Evolutionary conservation across 2,329 filamentous ascomycete species (phyloP).

Genomic region (Aspergillus sp.): DNA sequence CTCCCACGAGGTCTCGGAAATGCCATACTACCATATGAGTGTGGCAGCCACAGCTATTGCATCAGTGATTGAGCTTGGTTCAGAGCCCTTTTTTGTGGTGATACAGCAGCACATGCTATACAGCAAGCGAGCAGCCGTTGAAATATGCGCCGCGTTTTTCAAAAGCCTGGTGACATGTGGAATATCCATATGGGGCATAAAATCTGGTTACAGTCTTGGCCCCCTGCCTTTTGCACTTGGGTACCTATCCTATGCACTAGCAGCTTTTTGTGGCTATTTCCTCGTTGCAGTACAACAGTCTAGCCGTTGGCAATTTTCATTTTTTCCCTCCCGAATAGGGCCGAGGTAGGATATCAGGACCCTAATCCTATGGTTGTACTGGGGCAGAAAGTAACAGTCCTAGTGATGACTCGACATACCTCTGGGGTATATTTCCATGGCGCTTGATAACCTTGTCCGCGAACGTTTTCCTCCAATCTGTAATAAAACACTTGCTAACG

Average conservation of each 20-base stretch:
- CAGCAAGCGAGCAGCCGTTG: conserved; percentile 75
- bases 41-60: conserved; percentile 57
- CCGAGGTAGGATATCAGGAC: conserved; percentile 38
- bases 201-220: conserved; percentile 58
- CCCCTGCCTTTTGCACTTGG: conserved; percentile 87
- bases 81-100: conserved; percentile 86
- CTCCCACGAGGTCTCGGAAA: conserved; percentile 51
- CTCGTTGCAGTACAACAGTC: conserved; percentile 61
- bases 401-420: conserved; percentile 45
- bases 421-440: conserved; percentile 64
- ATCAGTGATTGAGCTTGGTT: conserved; percentile 71
- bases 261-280: conserved; percentile 69
- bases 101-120: conserved; percentile 81
- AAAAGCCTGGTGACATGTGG: conserved; percentile 75
- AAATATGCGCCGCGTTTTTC: conserved; percentile 75
- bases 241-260: conserved; percentile 72
- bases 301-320: conserved; percentile 63
- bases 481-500: conserved; percentile 89
- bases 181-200: conserved; percentile 64
- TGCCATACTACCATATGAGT: conserved; percentile 63
- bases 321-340: conserved; percentile 54
- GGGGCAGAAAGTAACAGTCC: conserved; percentile 14
- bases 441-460: conserved; percentile 70
- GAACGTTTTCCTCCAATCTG: conserved; percentile 84
- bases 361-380: not conserved